A percentile compares a stretch with the other conserved stretches of the same genome.
These are phyloP conservation scores for Quercus mongolica DNA, from an alignment of 306 rosid genomes.

Conservation along the genomic window DNA sequence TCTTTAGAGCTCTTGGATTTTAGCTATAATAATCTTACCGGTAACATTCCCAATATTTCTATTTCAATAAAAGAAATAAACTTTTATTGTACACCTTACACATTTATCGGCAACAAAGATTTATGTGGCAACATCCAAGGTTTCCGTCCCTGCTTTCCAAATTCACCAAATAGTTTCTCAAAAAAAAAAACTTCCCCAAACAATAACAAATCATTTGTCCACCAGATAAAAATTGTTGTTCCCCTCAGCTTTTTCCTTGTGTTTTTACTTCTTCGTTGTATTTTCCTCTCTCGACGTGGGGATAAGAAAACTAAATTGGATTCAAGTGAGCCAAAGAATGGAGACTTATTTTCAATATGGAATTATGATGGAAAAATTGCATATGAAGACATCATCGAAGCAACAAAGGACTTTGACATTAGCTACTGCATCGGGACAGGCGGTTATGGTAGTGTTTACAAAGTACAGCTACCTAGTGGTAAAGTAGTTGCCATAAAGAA, in stretches of 20 bases:
- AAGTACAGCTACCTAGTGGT: constrained; percentile 4
- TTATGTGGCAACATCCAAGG: too few relatives aligned
- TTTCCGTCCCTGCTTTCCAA: not conserved
- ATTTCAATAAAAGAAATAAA: not conserved
- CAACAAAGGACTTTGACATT: not conserved
- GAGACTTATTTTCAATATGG: not conserved
- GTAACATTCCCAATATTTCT: not conserved
- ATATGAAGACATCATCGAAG: not conserved
- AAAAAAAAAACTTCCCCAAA: not conserved
- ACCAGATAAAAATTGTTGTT: not conserved
- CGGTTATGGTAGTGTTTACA: constrained; percentile 1
- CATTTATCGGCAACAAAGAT: not conserved
- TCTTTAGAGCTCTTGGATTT: not conserved
- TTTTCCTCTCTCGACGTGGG: not conserved
- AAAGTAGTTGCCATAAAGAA: constrained; percentile 19
- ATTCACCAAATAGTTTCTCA: too few relatives aligned
- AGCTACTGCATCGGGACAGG: constrained; percentile 10
- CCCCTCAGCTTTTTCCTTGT: not conserved
- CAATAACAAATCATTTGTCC: not conserved
- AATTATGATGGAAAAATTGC: not conserved
- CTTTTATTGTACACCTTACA: not conserved
- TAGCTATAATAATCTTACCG: not conserved
- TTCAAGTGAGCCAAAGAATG: not conserved
- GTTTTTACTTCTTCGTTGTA: not conserved
- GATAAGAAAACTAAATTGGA: not conserved